Base-by-base conservation (phyloP, 2,329 filamentous ascomycete genomes). In the Verticillium zaregamsianum region DNA sequence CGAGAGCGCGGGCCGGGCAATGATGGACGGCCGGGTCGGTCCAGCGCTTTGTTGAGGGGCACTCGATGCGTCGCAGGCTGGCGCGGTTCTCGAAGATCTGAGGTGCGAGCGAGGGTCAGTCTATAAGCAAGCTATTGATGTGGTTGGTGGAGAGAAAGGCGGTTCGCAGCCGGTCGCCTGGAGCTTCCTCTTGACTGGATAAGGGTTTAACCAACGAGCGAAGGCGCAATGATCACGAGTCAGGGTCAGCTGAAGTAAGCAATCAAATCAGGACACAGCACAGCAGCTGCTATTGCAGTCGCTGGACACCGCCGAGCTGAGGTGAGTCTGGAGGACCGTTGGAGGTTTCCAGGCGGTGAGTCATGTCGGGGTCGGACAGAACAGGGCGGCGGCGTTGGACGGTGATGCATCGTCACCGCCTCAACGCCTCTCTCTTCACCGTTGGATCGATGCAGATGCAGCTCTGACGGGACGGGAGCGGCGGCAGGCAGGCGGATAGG, bases 131-230 rank as follows among this genome's bases (percentile, higher is more conserved):
- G 14, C 12, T 2, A 14, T 39, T 5, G 37, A 39, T n/a, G 14
- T 58, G 57, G 39, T 58, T 58, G 57, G 57, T 58, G 57, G 57
- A 58, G 25, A 45, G 37, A 58, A 20, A 32, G 39, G 28, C 28
- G 54, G 20, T n/a, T 49, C 45, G 12, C 45, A 49, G 20, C 45
- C 45, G 28, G 45, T 49, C 20, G n/a, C 20, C 17, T 49, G 8
- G 45, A 49, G n/a, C 6, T n/a, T n/a, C 9, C 20, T 14, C 11
- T 9, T 23, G n/a, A 23, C 8, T 49, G 45, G 45, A 49, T 23
- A 49, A 49, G 11, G 7, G 20, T n/a, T 49, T 12, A 23, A 6
- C 45, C 45, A 49, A 12, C 3, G n/a, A 49, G 11, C n/a, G 20
- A 25, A 23, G 45, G 45, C 45, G 45, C 45, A 49, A 25, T 25